Percentiles rank a stretch among this genome's conserved stretches.
These are phyloP conservation scores for Carex scoparia DNA, from an alignment of 176 grass and related monocot genomes.

Conservation along the genomic window DNA sequence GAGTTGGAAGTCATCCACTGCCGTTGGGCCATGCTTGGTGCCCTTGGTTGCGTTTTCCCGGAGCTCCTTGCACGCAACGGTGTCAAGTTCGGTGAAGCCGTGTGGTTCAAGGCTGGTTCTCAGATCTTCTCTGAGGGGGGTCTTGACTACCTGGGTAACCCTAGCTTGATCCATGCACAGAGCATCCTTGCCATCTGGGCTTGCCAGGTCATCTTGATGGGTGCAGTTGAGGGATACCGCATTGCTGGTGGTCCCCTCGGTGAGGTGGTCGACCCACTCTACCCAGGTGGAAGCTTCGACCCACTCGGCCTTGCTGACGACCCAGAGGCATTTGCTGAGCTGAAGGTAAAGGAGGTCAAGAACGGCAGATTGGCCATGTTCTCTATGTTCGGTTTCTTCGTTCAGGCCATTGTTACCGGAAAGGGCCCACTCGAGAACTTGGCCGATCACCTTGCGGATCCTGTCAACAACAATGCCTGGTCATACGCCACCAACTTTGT, in stretches of 20 bases:
- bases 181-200: constrained; percentile 95
- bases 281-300: constrained; percentile 86
- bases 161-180: constrained; percentile 74
- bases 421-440: constrained; percentile 92
- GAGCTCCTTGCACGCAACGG: constrained; percentile 82
- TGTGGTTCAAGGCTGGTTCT: constrained; percentile 88
- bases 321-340: constrained; percentile 74
- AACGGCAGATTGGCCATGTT: constrained; percentile 88
- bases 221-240: constrained; percentile 85
- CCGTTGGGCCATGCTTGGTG: constrained; percentile 88
- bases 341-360: constrained; percentile 96
- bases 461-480: constrained; percentile 96
- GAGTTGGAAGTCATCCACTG: constrained; percentile 86
- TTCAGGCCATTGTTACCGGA: constrained; percentile 86
- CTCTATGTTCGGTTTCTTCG: constrained; percentile 95
- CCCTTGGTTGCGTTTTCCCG: constrained; percentile 82
- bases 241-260: constrained; percentile 76
- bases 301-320: constrained; percentile 75
- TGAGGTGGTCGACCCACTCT: constrained; percentile 72
- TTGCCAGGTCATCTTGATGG: constrained; percentile 76
- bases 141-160: constrained; percentile 90
- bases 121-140: constrained; percentile 93
- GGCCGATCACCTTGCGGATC: constrained; percentile 84
- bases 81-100: constrained; percentile 78
- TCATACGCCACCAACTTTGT: constrained; percentile 96